A percentile compares a stretch with the other conserved stretches of the same genome.
phyloP scores from a whole-genome alignment of 768 basidiomycete species.

The Collybia nuda region DNA sequence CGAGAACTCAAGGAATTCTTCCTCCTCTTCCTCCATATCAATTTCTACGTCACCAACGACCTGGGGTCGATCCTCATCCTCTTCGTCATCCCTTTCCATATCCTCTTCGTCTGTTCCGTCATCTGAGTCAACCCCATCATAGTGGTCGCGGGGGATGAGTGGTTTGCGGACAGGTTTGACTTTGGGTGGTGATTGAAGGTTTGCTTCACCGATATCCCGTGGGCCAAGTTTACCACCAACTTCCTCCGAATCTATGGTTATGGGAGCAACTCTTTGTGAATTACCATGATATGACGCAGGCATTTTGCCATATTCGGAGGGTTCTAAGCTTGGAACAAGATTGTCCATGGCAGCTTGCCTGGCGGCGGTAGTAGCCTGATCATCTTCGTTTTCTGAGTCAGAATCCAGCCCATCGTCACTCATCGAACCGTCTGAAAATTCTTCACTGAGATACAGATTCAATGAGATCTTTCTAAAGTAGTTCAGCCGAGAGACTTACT shows the following conservation, averaged over 20 bases:
- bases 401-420: constrained; percentile 51
- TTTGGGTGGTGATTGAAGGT: constrained; percentile 19
- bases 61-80: constrained; percentile 81
- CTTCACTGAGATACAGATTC: constrained; percentile 46
- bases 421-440: constrained; percentile 64
- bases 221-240: constrained; percentile 24
- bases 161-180: constrained; percentile 68
- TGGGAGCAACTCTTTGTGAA: constrained; percentile 64
- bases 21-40: constrained; percentile 91
- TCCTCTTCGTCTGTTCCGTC: constrained; percentile 78
- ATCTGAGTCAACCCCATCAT: constrained; percentile 92
- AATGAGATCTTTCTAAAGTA: background rate
- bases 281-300: constrained; percentile 65
- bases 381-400: constrained; percentile 44
- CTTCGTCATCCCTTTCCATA: constrained; percentile 48
- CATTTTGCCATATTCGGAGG: constrained; percentile 90
- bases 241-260: constrained; percentile 41
- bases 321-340: constrained; percentile 77
- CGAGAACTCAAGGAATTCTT: constrained; percentile 94
- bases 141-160: constrained; percentile 78
- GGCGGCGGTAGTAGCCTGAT: constrained; percentile 30
- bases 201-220: background rate
- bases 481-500: constrained; percentile 47
- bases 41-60: constrained; percentile 84
- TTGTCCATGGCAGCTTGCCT: constrained; percentile 71